A percentile compares a stretch with the other conserved stretches of the same genome.
Conservation (phyloP, 495 filamentous ascomycete species). For the Alectoria sarmentosa region DNA sequence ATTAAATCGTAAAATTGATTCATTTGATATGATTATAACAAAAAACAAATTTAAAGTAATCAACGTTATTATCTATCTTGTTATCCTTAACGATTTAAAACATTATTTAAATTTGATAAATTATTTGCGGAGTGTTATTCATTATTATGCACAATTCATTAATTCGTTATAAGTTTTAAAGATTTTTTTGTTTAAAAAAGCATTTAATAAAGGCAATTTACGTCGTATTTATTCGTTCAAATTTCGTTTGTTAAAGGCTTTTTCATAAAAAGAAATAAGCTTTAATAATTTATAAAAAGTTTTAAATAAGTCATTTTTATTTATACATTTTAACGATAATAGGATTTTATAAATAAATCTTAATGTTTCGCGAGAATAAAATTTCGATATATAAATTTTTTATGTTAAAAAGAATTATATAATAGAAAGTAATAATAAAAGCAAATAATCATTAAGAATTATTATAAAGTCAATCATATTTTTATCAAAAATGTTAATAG, state of each 20-base stretch:
- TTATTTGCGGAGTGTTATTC: slow-evolving; percentile 9
- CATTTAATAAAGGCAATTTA: neutral
- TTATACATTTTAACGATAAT: neutral
- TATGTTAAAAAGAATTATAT: neutral
- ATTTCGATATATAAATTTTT: neutral
- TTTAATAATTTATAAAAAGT: neutral
- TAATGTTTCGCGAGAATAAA: slow-evolving; percentile 7
- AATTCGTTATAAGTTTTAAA: slow-evolving; percentile 13
- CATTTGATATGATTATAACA: neutral
- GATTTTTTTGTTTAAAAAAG: neutral
- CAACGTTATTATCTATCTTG: neutral
- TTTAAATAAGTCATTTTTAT: neutral
- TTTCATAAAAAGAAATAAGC: neutral
- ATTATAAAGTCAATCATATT: neutral
- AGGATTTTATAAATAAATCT: slow-evolving; percentile 6
- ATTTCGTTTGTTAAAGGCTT: neutral
- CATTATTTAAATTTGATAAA: slow-evolving; percentile 18
- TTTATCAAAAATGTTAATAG: neutral
- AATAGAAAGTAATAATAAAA: too few relatives aligned
- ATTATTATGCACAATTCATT: slow-evolving; percentile 6
- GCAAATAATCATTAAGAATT: neutral
- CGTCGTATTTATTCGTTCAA: neutral
- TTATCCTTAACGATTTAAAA: slow-evolving; percentile 6
- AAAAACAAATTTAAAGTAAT: neutral
- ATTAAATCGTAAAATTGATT: too few relatives aligned